A percentile compares a stretch with the other conserved stretches of the same genome.
These are phyloP conservation scores for Pichia inconspicua DNA, from an alignment of 1,139 yeast species.

Conservation along the genomic window DNA sequence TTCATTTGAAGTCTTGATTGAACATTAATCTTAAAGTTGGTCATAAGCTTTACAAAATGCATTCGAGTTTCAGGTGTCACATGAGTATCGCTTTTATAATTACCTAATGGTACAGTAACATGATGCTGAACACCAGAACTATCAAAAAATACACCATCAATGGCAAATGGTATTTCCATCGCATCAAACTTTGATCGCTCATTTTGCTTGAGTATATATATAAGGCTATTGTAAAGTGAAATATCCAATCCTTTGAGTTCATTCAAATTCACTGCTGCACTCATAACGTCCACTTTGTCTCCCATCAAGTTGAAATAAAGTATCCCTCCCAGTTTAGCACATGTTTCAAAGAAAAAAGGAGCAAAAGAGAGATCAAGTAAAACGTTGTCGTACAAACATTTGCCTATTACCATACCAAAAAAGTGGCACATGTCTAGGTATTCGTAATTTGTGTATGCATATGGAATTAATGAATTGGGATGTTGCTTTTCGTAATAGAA, in stretches of 20 bases:
- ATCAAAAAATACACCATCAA: conserved; percentile 38
- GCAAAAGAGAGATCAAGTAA: conserved; percentile 81
- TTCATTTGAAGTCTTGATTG: conserved; percentile 51
- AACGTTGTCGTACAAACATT: conserved; percentile 80
- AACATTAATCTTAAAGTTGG: conserved; percentile 71
- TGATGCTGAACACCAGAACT: conserved; percentile 18
- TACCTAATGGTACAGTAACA: conserved; percentile 47
- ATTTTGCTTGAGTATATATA: conserved; percentile 51
- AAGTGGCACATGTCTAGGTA: conserved; percentile 36
- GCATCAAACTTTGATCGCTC: conserved; percentile 44
- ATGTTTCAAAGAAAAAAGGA: conserved; percentile 61
- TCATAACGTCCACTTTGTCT: conserved; percentile 17
- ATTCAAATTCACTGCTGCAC: conserved; percentile 55
- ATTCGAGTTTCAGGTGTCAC: conserved; percentile 60
- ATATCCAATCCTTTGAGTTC: conserved; percentile 68
- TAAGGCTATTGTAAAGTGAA: conserved; percentile 57
- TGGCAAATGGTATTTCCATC: conserved; percentile 60
- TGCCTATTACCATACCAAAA: conserved; percentile 78
- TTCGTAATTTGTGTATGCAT: conserved; percentile 8
- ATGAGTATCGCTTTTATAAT: conserved; percentile 15
- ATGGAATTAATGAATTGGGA: conserved; percentile 8
- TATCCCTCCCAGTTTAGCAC: conserved; percentile 40
- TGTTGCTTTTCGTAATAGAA: conserved; percentile 23
- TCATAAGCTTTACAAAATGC: conserved; percentile 68
- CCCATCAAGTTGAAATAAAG: conserved; percentile 12